Conservation (phyloP, 225 moss, liverwort and hornwort genomes). For the Pleurozium schreberi region DNA sequence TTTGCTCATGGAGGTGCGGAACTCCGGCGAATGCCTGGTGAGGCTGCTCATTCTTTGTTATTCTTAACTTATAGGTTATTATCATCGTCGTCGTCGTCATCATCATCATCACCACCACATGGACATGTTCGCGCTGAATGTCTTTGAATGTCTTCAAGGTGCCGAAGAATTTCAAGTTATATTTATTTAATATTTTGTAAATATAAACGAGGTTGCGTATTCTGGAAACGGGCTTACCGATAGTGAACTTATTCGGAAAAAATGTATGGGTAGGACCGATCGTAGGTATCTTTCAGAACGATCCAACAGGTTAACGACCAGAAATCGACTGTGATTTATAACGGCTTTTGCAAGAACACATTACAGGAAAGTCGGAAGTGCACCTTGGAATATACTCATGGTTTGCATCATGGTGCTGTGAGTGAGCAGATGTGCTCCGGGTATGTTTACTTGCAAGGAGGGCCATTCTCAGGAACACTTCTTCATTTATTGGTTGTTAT, state of each 20-base stretch:
- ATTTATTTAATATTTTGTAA: conserved; percentile 3
- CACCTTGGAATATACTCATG: conserved; percentile 26
- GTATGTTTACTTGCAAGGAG: conserved; percentile 37
- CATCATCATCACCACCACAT: background rate
- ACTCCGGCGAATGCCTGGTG: conserved; percentile 90
- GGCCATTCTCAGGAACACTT: conserved; percentile 28
- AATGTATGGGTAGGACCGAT: conserved; percentile 21
- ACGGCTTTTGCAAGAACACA: conserved; percentile 21
- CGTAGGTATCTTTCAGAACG: conserved; percentile 6
- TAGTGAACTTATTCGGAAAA: conserved; percentile 24
- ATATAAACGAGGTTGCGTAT: conserved; percentile 30
- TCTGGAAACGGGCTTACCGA: conserved; percentile 36
- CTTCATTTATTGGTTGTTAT: conserved; percentile 50
- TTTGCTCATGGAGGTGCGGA: conserved; percentile 98
- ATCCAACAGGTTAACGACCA: conserved; percentile 17
- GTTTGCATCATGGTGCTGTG: conserved; percentile 25
- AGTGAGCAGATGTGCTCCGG: conserved; percentile 32
- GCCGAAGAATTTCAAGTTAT: conserved; percentile 11
- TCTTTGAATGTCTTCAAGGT: conserved; percentile 11
- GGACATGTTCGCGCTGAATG: conserved; percentile 13
- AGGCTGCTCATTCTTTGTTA: conserved; percentile 31
- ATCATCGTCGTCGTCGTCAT: background rate
- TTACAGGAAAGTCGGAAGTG: conserved; percentile 18
- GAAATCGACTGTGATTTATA: conserved; percentile 21
- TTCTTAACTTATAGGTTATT: conserved; percentile 3